These are phyloP conservation scores for Phytophthora rubi DNA, from an alignment of 352 stramenopile species.

Conservation along the genomic window DNA sequence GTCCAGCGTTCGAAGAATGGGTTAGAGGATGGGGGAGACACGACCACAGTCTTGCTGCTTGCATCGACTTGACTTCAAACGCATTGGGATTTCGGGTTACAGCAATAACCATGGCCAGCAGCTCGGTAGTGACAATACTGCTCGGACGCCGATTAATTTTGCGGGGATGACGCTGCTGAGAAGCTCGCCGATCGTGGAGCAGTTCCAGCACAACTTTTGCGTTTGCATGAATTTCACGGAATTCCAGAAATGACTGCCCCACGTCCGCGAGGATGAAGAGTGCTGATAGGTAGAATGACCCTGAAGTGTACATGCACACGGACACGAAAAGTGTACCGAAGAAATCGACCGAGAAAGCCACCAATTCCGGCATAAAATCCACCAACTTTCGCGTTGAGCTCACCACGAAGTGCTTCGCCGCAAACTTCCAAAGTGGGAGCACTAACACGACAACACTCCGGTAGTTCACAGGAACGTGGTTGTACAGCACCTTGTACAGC, in stretches of 20 bases:
- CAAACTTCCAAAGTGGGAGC: constrained; percentile 9
- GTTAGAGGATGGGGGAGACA: constrained; percentile 14
- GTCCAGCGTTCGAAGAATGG: not conserved
- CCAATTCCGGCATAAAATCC: constrained; percentile 3
- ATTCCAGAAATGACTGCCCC: constrained; percentile 10
- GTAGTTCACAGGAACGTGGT: constrained; percentile 3
- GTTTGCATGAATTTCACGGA: constrained; percentile 14
- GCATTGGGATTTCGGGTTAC: constrained; percentile 6
- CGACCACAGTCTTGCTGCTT: constrained; percentile 8
- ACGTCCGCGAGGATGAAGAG: constrained; percentile 12
- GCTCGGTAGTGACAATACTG: not conserved
- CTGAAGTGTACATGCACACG: constrained; percentile 21
- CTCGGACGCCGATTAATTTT: not conserved
- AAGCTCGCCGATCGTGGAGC: not conserved
- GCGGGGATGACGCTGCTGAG: not conserved
- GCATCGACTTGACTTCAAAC: constrained; percentile 2
- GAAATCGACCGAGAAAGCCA: constrained; percentile 16
- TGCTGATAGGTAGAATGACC: constrained; percentile 1
- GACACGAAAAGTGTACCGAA: constrained; percentile 21
- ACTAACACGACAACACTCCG: constrained; percentile 1
- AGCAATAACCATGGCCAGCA: not conserved
- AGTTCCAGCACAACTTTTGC: constrained; percentile 4
- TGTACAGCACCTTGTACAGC: constrained; percentile 10
- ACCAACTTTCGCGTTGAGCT: not conserved
- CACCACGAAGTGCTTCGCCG: not conserved